Conservation (phyloP, 75 land plant species). For the Cunninghamia lanceolata region DNA sequence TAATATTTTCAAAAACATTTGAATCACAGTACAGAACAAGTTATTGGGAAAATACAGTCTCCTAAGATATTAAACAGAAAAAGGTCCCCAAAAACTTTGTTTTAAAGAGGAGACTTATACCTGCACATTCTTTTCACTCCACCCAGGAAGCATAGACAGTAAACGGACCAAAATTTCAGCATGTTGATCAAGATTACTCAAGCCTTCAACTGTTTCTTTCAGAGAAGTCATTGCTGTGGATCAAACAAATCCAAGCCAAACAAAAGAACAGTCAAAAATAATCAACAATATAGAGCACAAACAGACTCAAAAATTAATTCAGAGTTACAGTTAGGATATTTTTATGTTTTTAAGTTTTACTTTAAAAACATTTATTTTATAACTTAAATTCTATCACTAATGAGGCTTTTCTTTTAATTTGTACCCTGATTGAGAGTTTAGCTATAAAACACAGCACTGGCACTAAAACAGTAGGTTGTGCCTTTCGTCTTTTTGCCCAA, state of each 20-base stretch:
- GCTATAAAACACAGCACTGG: too few relatives aligned
- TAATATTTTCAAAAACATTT: not conserved
- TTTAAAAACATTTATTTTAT: too few relatives aligned
- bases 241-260: not conserved
- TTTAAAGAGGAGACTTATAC: slow-evolving; percentile 24
- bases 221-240: slow-evolving; percentile 72
- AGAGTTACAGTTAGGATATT: too few relatives aligned
- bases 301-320: not conserved
- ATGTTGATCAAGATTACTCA: slow-evolving; percentile 49
- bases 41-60: not conserved
- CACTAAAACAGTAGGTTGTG: too few relatives aligned
- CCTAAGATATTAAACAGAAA: not conserved
- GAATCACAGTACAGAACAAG: too few relatives aligned
- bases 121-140: slow-evolving; percentile 99
- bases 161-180: slow-evolving; percentile 91
- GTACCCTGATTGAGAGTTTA: too few relatives aligned
- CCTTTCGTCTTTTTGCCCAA: too few relatives aligned
- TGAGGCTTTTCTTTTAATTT: too few relatives aligned
- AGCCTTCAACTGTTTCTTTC: slow-evolving; percentile 67
- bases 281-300: not conserved
- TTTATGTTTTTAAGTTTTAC: too few relatives aligned
- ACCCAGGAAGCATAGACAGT: slow-evolving; percentile 87
- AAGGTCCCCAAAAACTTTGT: not conserved
- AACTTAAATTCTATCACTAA: too few relatives aligned
- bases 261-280: not conserved